Evolutionary conservation across 495 filamentous ascomycete species (phyloP).

Genomic region (Xylaria sp.): DNA sequence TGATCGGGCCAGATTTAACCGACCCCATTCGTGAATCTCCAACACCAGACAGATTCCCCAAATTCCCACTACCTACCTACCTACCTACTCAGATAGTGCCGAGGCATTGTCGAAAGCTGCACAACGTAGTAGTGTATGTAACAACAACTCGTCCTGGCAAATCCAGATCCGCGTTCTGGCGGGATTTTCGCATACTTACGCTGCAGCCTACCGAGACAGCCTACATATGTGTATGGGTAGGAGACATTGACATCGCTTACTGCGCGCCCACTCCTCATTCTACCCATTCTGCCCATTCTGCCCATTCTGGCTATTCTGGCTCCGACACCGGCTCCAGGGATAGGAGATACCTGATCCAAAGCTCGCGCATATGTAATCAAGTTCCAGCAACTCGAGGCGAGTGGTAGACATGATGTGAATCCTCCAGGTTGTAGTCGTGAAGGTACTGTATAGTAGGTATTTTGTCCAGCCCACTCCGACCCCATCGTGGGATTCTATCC

Average conservation of each 20-base stretch:
- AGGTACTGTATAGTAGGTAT: not conserved
- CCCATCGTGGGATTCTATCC: slow-evolving; percentile 6
- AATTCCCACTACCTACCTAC: not conserved
- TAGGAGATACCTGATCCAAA: not conserved
- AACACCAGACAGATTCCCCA: slow-evolving; percentile 7
- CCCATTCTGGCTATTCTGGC: no score
- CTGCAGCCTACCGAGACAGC: no score
- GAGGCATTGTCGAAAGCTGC: slow-evolving; percentile 13
- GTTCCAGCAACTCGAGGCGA: not conserved
- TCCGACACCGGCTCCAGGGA: no score
- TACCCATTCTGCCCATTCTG: no score
- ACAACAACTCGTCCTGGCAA: not conserved
- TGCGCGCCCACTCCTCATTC: not conserved
- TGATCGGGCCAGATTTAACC: not conserved
- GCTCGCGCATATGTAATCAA: not conserved
- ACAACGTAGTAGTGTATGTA: not conserved
- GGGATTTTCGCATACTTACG: not conserved
- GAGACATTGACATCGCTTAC: no score
- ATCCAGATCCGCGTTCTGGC: slow-evolving; percentile 3
- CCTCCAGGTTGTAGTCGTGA: no score
- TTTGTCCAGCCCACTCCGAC: not conserved
- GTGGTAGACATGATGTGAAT: not conserved
- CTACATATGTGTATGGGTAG: no score
- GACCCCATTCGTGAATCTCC: not conserved
- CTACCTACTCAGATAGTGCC: not conserved